These are phyloP conservation scores for Phlegmacium glaucopus DNA, from an alignment of 768 basidiomycete genomes.

Conservation along the genomic window DNA sequence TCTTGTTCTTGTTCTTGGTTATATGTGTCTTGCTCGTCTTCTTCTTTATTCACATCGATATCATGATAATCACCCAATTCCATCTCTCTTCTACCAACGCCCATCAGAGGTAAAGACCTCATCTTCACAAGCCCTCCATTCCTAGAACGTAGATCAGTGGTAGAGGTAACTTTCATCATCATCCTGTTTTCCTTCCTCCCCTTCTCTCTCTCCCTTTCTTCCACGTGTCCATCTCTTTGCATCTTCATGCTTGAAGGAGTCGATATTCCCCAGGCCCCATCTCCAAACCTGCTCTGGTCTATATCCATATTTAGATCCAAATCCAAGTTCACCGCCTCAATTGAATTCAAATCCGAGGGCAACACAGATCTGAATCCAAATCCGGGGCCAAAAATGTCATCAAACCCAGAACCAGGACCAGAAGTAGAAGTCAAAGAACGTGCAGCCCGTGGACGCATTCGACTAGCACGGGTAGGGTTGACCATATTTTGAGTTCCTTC, in stretches of 20 bases:
- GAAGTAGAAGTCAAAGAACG: neutral
- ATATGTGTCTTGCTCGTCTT: neutral
- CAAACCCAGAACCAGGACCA: constrained; percentile 1
- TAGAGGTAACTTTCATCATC: too few species aligned
- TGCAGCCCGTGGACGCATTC: too few species aligned
- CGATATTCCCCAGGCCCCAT: neutral
- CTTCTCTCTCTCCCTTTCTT: neutral
- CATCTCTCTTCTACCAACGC: neutral
- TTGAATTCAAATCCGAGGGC: neutral
- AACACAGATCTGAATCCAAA: neutral
- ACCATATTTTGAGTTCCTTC: too few species aligned
- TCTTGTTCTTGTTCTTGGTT: constrained; percentile 12
- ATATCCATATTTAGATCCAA: constrained; percentile 8
- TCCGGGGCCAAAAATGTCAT: too few species aligned
- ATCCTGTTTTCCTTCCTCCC: too few species aligned
- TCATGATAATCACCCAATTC: constrained; percentile 7
- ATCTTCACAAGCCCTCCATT: neutral
- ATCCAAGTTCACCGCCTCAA: neutral
- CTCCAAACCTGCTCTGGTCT: neutral
- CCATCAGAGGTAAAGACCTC: neutral
- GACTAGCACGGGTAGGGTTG: too few species aligned
- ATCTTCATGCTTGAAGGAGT: neutral
- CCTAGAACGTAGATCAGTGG: too few species aligned
- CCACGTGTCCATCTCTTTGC: neutral
- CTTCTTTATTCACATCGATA: neutral